Evolutionary conservation across 1,284 basidiomycete genomes (phyloP).

Genomic region (Singerocomus inundabilis): DNA sequence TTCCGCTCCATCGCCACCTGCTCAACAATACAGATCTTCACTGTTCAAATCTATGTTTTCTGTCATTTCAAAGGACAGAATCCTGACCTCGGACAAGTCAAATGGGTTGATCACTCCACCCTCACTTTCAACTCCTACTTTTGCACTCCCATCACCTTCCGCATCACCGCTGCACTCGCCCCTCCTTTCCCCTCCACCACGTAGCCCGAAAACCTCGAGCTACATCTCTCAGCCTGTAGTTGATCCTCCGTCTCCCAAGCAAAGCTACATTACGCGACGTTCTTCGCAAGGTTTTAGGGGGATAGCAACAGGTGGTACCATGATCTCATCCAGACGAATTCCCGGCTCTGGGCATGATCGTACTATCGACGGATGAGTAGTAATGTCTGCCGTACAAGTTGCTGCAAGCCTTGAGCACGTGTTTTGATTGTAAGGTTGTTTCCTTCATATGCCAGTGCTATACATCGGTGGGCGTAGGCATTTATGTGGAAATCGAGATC

Average conservation of each 20-base stretch:
- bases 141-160: conserved; percentile 23
- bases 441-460: conserved; percentile 6
- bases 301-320: conserved; percentile 1
- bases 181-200: conserved; percentile 26
- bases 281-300: conserved; percentile 12
- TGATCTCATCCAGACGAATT: conserved; percentile 20
- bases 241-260: conserved; percentile 5
- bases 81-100: conserved; percentile 36
- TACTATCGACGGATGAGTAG: conserved; percentile 20
- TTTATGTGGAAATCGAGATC: not conserved
- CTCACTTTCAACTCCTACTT: conserved; percentile 30
- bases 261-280: conserved; percentile 14
- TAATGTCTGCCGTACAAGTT: too few relatives aligned
- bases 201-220: conserved; percentile 16
- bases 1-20: conserved; percentile 26
- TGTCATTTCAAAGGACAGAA: conserved; percentile 38
- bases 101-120: conserved; percentile 65
- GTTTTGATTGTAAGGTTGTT: conserved; percentile 2
- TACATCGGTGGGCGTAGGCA: not conserved
- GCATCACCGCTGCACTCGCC: conserved; percentile 18
- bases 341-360: conserved; percentile 5
- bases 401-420: not conserved
- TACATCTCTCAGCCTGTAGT: conserved; percentile 7
- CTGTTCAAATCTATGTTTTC: conserved; percentile 65
- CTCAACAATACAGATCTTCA: conserved; percentile 45